Conservation (phyloP, 257 asterid species). For the Solanum etuberosum region DNA sequence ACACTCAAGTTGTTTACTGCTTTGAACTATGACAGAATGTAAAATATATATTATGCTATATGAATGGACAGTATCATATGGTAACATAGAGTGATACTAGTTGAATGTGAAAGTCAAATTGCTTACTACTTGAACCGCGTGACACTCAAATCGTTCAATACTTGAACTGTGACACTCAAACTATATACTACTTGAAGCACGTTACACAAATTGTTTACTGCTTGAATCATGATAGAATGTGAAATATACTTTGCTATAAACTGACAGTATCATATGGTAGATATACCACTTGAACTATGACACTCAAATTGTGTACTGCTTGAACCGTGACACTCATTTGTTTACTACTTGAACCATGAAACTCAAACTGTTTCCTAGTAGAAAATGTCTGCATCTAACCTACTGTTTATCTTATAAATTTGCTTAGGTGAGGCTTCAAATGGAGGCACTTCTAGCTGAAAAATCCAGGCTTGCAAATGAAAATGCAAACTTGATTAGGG, state of each 20-base stretch:
- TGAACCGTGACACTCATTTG: background rate
- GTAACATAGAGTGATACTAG: background rate
- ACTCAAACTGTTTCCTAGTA: background rate
- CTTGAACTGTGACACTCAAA: background rate
- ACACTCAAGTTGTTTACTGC: background rate
- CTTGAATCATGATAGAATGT: background rate
- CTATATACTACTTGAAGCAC: background rate
- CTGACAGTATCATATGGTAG: background rate
- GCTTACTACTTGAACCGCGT: background rate
- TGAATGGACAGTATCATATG: background rate
- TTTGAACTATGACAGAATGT: background rate
- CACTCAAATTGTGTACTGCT: background rate
- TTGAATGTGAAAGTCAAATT: background rate
- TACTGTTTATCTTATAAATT: background rate
- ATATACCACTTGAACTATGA: background rate
- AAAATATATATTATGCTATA: background rate
- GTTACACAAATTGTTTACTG: background rate
- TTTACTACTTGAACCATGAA: background rate
- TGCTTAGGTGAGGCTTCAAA: conserved; percentile 77
- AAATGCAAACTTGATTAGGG: conserved; percentile 74
- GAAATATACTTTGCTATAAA: background rate
- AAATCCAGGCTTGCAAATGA: conserved; percentile 83
- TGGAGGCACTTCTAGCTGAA: conserved; percentile 87
- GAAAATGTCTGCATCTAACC: background rate
- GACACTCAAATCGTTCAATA: background rate